Base-by-base conservation (phyloP, 805 yeast genomes). In the Pichia rugopelliculosa region DNA sequence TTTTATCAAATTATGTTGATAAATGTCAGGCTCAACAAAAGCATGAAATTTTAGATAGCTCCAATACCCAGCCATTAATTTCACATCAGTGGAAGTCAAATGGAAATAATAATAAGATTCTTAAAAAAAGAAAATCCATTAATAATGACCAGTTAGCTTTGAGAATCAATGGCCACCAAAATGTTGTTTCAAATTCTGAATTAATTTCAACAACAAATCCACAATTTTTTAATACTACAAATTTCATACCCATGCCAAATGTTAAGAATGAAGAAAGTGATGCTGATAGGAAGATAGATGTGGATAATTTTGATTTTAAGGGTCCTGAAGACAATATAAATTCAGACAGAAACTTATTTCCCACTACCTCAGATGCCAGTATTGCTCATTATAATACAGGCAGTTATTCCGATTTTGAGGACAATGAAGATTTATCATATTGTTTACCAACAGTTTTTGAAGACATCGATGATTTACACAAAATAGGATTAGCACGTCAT, bases 401-500 rank as follows among this genome's bases (percentile, higher is more conserved):
- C 6, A n/a, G n/a, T n/a, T 15, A 23, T 23, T 9, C 13, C 10
- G 24, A 30, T 12, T 18, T 21, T 22, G 18, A 7, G 3, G 6
- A 38, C 15, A 5, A 39, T 1, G 11, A 12, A 9, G 6, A 23
- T 13, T 33, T 38, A 7, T 10, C 20, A 2, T 27, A 26, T 13
- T 15, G 24, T 24, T 18, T 47, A 13, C 50, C 50, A 6, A 23
- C 15, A 10, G 21, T 8, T 3, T 22, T 39, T 34, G 36, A 36
- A 21, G 3, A 21, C 8, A 30, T 48, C 6, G 44, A 37, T 13
- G 45, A 48, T 20, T 23, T 48, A n/a, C 39, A 42, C 3, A 48
- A 40, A 40, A 36, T 48, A n/a, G 20, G 21, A 12, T 12, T 20
- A 7, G 12, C 42, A 0, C 23, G 30, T 21, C 50, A 48, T 39